Conservation (phyloP, 768 basidiomycete genomes). For the Suillus subalutaceus region DNA sequence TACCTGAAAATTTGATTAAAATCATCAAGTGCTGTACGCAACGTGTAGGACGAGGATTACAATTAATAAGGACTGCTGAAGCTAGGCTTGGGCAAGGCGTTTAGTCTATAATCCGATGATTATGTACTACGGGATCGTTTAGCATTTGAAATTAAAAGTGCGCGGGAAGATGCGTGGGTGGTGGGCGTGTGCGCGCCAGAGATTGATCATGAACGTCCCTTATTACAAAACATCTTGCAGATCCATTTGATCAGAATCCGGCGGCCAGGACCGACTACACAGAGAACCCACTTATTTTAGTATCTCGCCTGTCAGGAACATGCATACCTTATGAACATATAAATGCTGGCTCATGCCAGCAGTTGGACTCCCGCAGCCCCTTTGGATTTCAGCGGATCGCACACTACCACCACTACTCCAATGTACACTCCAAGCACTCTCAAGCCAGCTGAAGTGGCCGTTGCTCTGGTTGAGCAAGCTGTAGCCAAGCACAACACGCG, state of each 20-base stretch:
- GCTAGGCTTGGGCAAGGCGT: no score
- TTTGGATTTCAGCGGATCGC: conserved; percentile 12
- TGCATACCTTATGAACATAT: no score
- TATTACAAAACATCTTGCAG: not conserved
- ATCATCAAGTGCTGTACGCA: no score
- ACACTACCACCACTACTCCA: conserved; percentile 14
- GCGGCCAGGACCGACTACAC: not conserved
- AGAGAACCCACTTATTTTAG: conserved; percentile 13
- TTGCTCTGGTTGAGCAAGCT: conserved; percentile 55
- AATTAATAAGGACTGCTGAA: no score
- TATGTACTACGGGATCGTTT: no score
- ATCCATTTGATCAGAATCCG: conserved; percentile 12
- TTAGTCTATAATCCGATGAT: no score
- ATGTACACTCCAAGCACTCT: conserved; percentile 47
- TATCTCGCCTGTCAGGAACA: conserved; percentile 13
- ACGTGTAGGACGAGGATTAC: no score
- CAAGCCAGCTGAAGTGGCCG: conserved; percentile 61
- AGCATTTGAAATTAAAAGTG: no score
- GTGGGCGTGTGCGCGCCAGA: no score
- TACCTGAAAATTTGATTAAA: no score
- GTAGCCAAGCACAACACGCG: conserved; percentile 67
- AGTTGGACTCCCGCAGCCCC: not conserved
- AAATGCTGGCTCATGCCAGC: conserved; percentile 16
- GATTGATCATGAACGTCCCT: no score
- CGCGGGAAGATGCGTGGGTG: no score